Percentiles rank a stretch among this genome's conserved stretches.
phyloP scores from a whole-genome alignment of 169 alveolate species.

The Plasmodium gonderi region DNA sequence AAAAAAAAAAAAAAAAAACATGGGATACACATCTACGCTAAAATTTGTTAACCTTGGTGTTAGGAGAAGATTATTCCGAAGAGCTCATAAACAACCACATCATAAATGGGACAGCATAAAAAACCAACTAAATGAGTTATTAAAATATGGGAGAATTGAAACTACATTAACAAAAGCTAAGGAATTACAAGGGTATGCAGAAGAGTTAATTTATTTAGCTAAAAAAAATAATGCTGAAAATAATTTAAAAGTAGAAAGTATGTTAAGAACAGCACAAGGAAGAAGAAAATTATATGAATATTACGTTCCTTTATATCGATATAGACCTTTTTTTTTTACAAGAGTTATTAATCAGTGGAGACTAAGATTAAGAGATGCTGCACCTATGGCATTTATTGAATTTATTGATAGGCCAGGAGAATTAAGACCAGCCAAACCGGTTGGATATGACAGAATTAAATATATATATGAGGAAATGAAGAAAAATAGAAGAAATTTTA shows the following conservation, averaged over 20 bases:
- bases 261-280: slow-evolving; percentile 88
- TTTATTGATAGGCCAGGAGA: slow-evolving; percentile 90
- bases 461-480: slow-evolving; percentile 80
- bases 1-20: slow-evolving; percentile 14
- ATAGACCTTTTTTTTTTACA: slow-evolving; percentile 87
- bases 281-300: slow-evolving; percentile 86
- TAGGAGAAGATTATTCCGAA: slow-evolving; percentile 82
- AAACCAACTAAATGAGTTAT: slow-evolving; percentile 85
- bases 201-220: slow-evolving; percentile 88
- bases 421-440: slow-evolving; percentile 90
- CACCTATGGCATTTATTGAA: slow-evolving; percentile 91
- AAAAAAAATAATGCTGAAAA: slow-evolving; percentile 82
- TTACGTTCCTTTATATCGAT: slow-evolving; percentile 86
- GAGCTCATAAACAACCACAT: slow-evolving; percentile 87
- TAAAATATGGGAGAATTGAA: slow-evolving; percentile 87
- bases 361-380: slow-evolving; percentile 85
- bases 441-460: slow-evolving; percentile 80
- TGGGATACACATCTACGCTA: slow-evolving; percentile 87
- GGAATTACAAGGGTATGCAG: slow-evolving; percentile 91
- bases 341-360: slow-evolving; percentile 89
- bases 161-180: slow-evolving; percentile 88
- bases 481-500: slow-evolving; percentile 78
- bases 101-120: slow-evolving; percentile 88
- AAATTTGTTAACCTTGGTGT: slow-evolving; percentile 86
- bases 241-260: slow-evolving; percentile 86